Evolutionary conservation across 2,329 filamentous ascomycete species (phyloP).

Genomic region (Calcarisporium arbuscula): DNA sequence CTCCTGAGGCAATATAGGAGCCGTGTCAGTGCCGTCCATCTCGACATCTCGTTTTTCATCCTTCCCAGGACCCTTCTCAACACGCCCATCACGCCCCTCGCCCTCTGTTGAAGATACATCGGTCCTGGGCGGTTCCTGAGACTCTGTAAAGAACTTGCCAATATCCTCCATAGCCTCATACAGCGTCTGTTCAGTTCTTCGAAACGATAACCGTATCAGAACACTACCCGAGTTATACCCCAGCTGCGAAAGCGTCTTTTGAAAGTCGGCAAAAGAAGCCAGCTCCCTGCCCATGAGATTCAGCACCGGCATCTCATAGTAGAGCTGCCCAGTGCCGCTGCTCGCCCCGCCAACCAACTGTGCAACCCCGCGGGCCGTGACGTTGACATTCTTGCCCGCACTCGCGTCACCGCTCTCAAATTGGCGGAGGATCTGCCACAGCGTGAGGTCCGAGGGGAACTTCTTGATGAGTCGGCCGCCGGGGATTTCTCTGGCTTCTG

Average conservation of each 20-base stretch:
- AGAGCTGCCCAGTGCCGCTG: conserved; percentile 64
- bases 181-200: conserved; percentile 67
- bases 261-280: conserved; percentile 70
- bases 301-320: conserved; percentile 81
- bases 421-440: conserved; percentile 86
- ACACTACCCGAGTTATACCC: conserved; percentile 82
- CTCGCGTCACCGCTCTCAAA: conserved; percentile 74
- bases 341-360: conserved; percentile 47
- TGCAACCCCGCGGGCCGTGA: conserved; percentile 77
- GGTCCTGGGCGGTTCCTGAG: too few relatives aligned
- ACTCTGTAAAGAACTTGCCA: conserved; percentile 64
- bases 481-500: conserved; percentile 56
- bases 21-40: too few relatives aligned
- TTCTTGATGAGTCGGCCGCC: conserved; percentile 72
- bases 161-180: conserved; percentile 84
- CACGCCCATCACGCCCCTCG: too few relatives aligned
- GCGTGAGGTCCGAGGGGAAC: conserved; percentile 77
- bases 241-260: conserved; percentile 81
- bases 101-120: too few relatives aligned
- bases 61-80: too few relatives aligned
- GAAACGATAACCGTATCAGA: conserved; percentile 71
- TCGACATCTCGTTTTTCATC: too few relatives aligned
- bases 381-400: conserved; percentile 59
- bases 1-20: too few relatives aligned
- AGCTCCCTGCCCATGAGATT: conserved; percentile 79